These are phyloP conservation scores for Litsea cubeba DNA, from an alignment of 164 flowering plant genomes.

Conservation along the genomic window DNA sequence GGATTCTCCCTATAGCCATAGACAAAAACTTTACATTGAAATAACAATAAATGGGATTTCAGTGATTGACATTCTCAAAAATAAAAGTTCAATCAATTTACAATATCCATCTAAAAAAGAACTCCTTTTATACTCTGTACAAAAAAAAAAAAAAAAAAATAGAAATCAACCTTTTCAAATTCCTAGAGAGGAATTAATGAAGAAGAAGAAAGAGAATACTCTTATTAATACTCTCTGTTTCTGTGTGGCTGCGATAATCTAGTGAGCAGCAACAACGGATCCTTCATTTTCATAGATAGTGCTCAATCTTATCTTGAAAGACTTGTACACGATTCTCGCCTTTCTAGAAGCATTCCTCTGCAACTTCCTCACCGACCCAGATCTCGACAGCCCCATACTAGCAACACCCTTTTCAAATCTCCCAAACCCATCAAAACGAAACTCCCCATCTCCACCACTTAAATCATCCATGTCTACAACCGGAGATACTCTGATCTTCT, in stretches of 20 bases:
- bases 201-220: background rate
- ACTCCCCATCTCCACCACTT: background rate
- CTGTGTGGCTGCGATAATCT: background rate
- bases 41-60: no score
- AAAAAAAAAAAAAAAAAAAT: background rate
- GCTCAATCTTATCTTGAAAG: constrained; percentile 38
- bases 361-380: constrained; percentile 32
- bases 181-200: background rate
- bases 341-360: constrained; percentile 40
- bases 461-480: background rate
- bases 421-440: background rate
- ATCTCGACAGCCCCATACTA: constrained; percentile 14
- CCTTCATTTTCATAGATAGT: constrained; percentile 69
- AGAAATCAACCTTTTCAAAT: background rate
- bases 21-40: no score
- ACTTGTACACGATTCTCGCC: constrained; percentile 38
- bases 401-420: constrained; percentile 6
- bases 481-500: constrained; percentile 15
- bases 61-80: no score
- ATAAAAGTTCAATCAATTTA: no score
- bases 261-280: constrained; percentile 1
- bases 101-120: no score
- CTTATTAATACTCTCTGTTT: no score
- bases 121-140: no score
- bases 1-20: no score